These are phyloP conservation scores for Phlebopus sp. DNA, from an alignment of 1,284 basidiomycete species.

Conservation along the genomic window DNA sequence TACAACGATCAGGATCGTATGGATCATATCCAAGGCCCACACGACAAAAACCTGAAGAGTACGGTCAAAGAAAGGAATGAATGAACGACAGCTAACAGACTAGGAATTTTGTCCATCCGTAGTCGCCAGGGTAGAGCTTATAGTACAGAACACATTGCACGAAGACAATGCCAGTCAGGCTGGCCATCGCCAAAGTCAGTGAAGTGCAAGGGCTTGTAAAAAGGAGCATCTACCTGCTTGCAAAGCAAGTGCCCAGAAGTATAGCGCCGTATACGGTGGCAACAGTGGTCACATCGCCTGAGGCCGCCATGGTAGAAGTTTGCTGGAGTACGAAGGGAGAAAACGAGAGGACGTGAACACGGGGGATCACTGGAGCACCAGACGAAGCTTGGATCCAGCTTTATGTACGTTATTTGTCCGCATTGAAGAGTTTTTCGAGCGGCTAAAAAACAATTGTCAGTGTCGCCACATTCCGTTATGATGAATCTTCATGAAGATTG, in stretches of 20 bases:
- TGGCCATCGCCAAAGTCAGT: slow-evolving; percentile 22
- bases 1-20: slow-evolving; percentile 29
- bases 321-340: background rate
- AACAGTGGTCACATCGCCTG: slow-evolving; percentile 32
- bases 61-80: slow-evolving; percentile 12
- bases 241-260: slow-evolving; percentile 30
- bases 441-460: slow-evolving; percentile 11
- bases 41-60: slow-evolving; percentile 26
- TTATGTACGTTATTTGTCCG: slow-evolving; percentile 35
- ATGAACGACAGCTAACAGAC: slow-evolving; percentile 26
- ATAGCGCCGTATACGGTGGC: slow-evolving; percentile 31
- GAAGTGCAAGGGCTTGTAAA: background rate
- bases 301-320: slow-evolving; percentile 18
- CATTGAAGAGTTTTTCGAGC: slow-evolving; percentile 24
- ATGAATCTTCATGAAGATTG: slow-evolving; percentile 2
- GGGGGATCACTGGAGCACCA: slow-evolving; percentile 19
- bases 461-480: slow-evolving; percentile 18
- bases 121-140: slow-evolving; percentile 42
- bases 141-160: slow-evolving; percentile 45
- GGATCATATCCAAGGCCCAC: slow-evolving; percentile 30
- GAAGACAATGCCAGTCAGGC: slow-evolving; percentile 46
- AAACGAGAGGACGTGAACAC: slow-evolving; percentile 31
- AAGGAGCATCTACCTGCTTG: slow-evolving; percentile 19
- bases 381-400: slow-evolving; percentile 1
- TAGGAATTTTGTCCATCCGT: slow-evolving; percentile 33